These are phyloP conservation scores for Tolypocladium ovalisporum DNA, from an alignment of 2,329 filamentous ascomycete species.

Conservation along the genomic window DNA sequence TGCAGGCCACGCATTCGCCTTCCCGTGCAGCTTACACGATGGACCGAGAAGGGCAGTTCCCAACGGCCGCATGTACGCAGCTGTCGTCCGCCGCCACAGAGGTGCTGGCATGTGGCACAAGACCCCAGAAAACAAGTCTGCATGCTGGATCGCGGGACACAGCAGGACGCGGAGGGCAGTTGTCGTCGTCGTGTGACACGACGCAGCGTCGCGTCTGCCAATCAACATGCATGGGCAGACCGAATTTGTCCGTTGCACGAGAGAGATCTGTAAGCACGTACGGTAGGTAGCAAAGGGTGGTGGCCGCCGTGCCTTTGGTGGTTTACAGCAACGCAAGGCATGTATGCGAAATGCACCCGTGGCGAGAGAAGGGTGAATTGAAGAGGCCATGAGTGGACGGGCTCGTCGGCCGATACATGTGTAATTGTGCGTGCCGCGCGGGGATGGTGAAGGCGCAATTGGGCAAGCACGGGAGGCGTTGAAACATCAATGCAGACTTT, in stretches of 20 bases:
- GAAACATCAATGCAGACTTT: neutral
- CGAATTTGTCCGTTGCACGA: conserved; percentile 9
- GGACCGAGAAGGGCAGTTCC: neutral
- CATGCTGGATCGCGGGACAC: neutral
- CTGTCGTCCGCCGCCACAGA: neutral
- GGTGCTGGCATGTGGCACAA: neutral
- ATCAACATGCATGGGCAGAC: conserved; percentile 14
- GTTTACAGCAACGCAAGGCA: neutral
- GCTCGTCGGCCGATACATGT: neutral
- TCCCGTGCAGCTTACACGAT: neutral
- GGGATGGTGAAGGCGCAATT: neutral
- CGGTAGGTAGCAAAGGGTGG: neutral
- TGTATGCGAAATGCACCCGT: neutral
- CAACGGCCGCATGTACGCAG: neutral
- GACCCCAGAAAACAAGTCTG: neutral
- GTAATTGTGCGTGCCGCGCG: neutral
- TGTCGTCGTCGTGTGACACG: neutral
- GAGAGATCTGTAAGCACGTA: neutral
- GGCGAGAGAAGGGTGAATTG: neutral
- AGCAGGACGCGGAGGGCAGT: neutral
- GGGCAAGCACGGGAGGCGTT: neutral
- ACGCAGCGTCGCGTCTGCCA: conserved; percentile 6
- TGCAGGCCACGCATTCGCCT: neutral
- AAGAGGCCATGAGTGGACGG: neutral
- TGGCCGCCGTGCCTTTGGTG: neutral